phyloP scores from a whole-genome alignment of 768 basidiomycete species.

The Mycena galericulata region DNA sequence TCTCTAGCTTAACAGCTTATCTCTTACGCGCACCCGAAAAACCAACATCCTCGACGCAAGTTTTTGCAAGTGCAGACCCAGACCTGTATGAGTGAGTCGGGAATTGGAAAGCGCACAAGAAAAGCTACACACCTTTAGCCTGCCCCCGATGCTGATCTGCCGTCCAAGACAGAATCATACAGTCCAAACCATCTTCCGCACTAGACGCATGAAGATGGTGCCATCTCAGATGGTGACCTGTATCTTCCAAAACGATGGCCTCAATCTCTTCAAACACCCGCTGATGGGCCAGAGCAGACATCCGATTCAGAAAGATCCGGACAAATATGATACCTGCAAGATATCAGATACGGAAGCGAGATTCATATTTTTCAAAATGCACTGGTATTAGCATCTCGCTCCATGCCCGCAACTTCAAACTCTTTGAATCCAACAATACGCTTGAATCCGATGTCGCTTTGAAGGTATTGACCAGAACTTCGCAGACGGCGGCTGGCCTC shows the following conservation, averaged over 20 bases:
- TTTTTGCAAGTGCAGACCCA: constrained; percentile 39
- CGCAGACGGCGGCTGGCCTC: constrained; percentile 35
- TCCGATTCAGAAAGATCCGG: constrained; percentile 33
- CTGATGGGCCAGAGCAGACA: constrained; percentile 37
- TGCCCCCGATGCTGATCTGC: constrained; percentile 40
- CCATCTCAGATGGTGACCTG: constrained; percentile 34
- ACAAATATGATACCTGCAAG: constrained; percentile 36
- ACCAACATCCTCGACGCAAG: constrained; percentile 19
- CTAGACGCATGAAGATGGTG: constrained; percentile 35
- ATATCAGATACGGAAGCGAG: not conserved
- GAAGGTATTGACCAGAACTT: constrained; percentile 33
- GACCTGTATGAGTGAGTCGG: constrained; percentile 22
- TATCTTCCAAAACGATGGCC: constrained; percentile 38
- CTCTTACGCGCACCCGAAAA: too few relatives aligned
- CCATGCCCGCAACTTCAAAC: constrained; percentile 31
- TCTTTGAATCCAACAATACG: constrained; percentile 32
- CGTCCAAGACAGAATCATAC: constrained; percentile 33
- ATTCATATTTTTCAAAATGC: not conserved
- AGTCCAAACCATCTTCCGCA: constrained; percentile 6
- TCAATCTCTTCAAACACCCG: constrained; percentile 30
- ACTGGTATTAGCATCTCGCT: constrained; percentile 32
- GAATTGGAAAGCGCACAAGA: not conserved
- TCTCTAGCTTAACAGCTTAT: too few relatives aligned
- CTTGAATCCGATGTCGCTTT: constrained; percentile 43
- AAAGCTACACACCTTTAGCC: constrained; percentile 5